These are phyloP conservation scores for Psilocybe cubensis DNA, from an alignment of 768 basidiomycete genomes.

Conservation along the genomic window DNA sequence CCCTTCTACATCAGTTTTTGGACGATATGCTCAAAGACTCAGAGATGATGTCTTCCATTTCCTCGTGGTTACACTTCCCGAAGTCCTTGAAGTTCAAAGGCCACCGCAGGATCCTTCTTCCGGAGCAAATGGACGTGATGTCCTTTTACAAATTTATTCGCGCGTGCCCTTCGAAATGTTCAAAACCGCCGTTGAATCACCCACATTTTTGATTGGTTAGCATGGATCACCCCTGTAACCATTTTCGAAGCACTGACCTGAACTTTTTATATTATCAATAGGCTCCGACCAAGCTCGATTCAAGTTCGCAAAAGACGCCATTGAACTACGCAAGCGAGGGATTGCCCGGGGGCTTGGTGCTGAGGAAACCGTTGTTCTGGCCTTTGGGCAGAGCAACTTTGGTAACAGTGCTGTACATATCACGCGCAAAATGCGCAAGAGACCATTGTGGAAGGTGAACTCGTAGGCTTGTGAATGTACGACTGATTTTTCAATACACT, in stretches of 20 bases:
- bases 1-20: conserved; percentile 64
- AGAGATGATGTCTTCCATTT: conserved; percentile 80
- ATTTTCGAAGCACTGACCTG: conserved; percentile 19
- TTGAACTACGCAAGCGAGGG: conserved; percentile 82
- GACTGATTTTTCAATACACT: background rate
- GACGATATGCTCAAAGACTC: conserved; percentile 74
- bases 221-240: conserved; percentile 5
- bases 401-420: conserved; percentile 82
- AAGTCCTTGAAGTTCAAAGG: conserved; percentile 56
- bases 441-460: conserved; percentile 81
- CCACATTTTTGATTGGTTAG: conserved; percentile 78
- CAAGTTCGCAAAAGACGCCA: conserved; percentile 90
- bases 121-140: conserved; percentile 62
- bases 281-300: conserved; percentile 87
- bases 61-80: conserved; percentile 75
- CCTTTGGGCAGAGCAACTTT: conserved; percentile 75
- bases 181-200: conserved; percentile 80
- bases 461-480: conserved; percentile 46
- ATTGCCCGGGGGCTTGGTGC: conserved; percentile 69
- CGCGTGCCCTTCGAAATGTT: conserved; percentile 88
- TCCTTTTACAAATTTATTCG: conserved; percentile 74
- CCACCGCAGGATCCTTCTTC: conserved; percentile 41
- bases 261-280: conserved; percentile 30
- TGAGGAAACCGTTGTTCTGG: conserved; percentile 91
- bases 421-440: conserved; percentile 85